Percentiles rank a stretch among this genome's conserved stretches.
These are phyloP conservation scores for Debaryomyces castellii DNA, from an alignment of 805 yeast species.

Conservation along the genomic window DNA sequence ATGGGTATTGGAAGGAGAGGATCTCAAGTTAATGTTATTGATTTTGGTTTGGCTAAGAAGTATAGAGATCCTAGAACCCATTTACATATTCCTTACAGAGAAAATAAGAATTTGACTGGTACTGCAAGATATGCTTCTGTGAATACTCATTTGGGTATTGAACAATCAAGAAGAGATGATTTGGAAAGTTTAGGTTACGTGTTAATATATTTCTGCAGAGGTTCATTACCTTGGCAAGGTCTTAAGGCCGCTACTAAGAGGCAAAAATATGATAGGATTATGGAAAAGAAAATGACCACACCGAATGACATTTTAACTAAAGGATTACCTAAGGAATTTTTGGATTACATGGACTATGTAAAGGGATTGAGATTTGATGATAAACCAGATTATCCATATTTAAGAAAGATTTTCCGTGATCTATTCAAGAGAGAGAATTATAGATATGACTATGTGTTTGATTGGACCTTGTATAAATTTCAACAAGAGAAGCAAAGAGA, in stretches of 20 bases:
- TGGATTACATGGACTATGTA: conserved; percentile 82
- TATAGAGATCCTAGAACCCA: conserved; percentile 93
- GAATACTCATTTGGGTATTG: conserved; percentile 95
- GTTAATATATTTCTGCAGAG: conserved; percentile 89
- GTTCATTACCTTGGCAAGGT: conserved; percentile 98
- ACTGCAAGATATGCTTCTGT: conserved; percentile 96
- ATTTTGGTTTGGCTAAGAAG: conserved; percentile 91
- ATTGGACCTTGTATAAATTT: conserved; percentile 90
- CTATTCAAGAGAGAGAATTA: conserved; percentile 84
- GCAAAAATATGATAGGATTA: conserved; percentile 93
- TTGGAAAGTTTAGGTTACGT: conserved; percentile 94
- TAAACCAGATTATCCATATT: conserved; percentile 88
- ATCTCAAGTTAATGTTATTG: conserved; percentile 91
- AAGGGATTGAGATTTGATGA: conserved; percentile 92
- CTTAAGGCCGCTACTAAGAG: conserved; percentile 94
- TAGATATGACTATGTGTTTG: conserved; percentile 90
- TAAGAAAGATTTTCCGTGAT: conserved; percentile 87
- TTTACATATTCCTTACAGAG: conserved; percentile 93
- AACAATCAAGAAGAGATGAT: conserved; percentile 95
- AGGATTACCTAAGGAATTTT: conserved; percentile 90
- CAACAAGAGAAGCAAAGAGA: conserved; percentile 57
- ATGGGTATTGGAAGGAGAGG: conserved; percentile 94
- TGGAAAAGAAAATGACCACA: conserved; percentile 92
- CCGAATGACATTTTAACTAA: conserved; percentile 82
- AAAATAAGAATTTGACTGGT: conserved; percentile 94